phyloP scores from a whole-genome alignment of 768 basidiomycete species.

The Tricholoma bakamatsutake region DNA sequence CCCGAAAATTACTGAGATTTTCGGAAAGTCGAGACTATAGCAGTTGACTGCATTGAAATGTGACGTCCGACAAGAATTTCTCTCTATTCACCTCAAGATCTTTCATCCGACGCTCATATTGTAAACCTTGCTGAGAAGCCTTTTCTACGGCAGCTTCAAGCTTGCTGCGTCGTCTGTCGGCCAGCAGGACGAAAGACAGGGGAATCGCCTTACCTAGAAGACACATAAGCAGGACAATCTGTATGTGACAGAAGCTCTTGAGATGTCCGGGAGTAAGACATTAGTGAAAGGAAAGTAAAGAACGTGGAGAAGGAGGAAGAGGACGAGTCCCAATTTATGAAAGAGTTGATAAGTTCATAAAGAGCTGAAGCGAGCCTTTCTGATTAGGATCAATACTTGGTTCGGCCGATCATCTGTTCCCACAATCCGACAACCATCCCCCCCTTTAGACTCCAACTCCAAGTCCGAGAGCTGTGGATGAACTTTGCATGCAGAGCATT shows the following conservation, averaged over 20 bases:
- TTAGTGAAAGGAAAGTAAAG: conserved; percentile 9
- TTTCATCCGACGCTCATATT: conserved; percentile 54
- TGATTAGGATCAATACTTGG: not conserved
- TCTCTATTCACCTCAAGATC: conserved; percentile 45
- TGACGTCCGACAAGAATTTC: not conserved
- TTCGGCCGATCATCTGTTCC: not conserved
- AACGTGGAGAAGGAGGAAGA: conserved; percentile 7
- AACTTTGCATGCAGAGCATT: too few species aligned
- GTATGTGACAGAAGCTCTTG: conserved; percentile 5
- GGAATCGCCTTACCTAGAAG: conserved; percentile 13
- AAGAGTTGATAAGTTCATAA: not conserved
- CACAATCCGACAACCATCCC: too few species aligned
- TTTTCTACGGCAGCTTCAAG: conserved; percentile 43
- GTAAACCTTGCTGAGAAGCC: conserved; percentile 39
- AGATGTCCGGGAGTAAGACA: conserved; percentile 13
- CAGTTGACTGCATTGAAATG: conserved; percentile 1
- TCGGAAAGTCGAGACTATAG: conserved; percentile 58
- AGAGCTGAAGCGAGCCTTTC: not conserved
- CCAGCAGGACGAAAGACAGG: not conserved
- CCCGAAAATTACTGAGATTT: conserved; percentile 68
- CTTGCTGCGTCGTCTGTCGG: conserved; percentile 24
- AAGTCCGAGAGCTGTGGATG: too few species aligned
- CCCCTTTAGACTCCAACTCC: too few species aligned
- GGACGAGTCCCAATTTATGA: not conserved
- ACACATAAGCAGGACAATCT: conserved; percentile 16